A percentile compares a stretch with the other conserved stretches of the same genome.
Evolutionary conservation across 139 green algal species (phyloP).

Genomic region (Chlorella ohadii): DNA sequence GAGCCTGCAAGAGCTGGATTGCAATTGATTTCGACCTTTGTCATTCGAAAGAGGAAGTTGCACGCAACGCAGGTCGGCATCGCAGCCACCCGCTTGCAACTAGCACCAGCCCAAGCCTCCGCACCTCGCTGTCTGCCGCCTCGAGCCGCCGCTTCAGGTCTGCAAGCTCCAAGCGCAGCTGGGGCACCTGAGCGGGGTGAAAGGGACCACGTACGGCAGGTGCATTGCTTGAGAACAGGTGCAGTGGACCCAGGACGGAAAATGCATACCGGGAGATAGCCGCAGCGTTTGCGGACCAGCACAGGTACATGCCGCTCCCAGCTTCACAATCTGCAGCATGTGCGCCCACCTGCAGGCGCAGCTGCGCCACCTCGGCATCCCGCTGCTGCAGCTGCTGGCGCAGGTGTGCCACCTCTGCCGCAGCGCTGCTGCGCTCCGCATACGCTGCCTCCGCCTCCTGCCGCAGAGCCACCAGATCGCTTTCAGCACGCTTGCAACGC

Average conservation of each 20-base stretch:
- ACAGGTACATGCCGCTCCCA: not conserved
- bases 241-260: not conserved
- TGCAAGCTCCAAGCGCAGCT: not conserved
- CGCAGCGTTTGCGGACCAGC: no score
- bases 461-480: not conserved
- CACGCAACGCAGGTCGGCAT: no score
- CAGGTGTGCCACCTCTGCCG: not conserved
- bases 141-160: not conserved
- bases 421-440: not conserved
- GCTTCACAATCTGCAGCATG: not conserved
- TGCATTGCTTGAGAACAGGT: not conserved
- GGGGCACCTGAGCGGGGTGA: not conserved
- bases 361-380: conserved; percentile 25
- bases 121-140: not conserved
- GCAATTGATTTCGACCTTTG: no score
- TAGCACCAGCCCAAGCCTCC: not conserved
- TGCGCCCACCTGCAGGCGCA: conserved; percentile 22
- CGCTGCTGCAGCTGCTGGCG: conserved; percentile 21
- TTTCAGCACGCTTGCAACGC: not conserved
- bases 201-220: not conserved
- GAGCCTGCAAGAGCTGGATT: no score
- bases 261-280: no score
- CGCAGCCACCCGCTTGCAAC: no score
- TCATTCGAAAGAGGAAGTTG: no score
- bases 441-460: not conserved